Evolutionary conservation across 805 yeast genomes (phyloP), one percentile per base, ranked within the genome.

Genomic region (Candida orba): DNA sequence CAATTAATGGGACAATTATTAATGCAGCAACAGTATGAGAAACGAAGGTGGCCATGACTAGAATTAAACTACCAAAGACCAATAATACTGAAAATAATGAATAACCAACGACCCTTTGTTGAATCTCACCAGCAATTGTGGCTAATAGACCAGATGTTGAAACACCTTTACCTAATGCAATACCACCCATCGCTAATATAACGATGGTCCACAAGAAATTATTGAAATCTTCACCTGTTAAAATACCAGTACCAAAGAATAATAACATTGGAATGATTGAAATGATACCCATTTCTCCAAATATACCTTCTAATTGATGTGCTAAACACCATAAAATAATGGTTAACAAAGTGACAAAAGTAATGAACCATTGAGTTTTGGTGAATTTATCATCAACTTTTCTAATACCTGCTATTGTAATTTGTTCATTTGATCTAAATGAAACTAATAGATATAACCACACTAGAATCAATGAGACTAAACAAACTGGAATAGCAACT

Each of bases 271-370:
- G 97, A 15, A 90, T 73, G 44, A 93, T 73, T 0, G 98, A 95
- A 47, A 93, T 80, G 51, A 90, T 81, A n/a, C 99, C 99, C 93
- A 90, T 88, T 54, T 90, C 96, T 30, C 99, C 99, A 58, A 91
- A 78, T 2, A 79, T 58, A 1, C 76, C 77, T 45, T 84, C 80
- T 10, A 90, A 65, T 55, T 78, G 76, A 34, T 85, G 85, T 1
- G 95, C 84, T 42, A 88, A 67, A 67, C 98, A 91, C 99, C 99
- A 91, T 35, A 91, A 67, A 2, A 77, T 62, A 45, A 91, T 91
- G 1, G 99, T 93, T 0, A 69, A 55, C 0, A 82, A 48, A 1
- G 95, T 78, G 3, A 88, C 86, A 2, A 62, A 51, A 2, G 81
- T 68, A 24, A 91, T 85, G 52, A 80, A 88, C 75, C 82, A 79